phyloP scores from a whole-genome alignment of 176 grass and related monocot genomes.

The Oryza rufipogon region DNA sequence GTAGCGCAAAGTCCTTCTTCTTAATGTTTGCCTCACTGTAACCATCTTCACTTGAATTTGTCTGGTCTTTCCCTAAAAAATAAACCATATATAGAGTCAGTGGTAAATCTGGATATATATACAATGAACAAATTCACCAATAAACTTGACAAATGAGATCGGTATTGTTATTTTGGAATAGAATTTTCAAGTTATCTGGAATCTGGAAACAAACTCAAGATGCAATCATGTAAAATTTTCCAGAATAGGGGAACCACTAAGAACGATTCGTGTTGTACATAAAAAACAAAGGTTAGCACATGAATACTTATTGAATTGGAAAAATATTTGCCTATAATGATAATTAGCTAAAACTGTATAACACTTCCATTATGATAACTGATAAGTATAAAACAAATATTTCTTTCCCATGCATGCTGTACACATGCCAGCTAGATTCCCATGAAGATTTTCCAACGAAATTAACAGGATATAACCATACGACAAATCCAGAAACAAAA shows the following conservation, averaged over 20 bases:
- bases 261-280: neutral
- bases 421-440: neutral
- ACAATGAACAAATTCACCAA: neutral
- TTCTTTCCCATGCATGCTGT: neutral
- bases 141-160: slow-evolving; percentile 8
- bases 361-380: neutral
- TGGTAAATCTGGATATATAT: neutral
- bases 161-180: slow-evolving; percentile 1
- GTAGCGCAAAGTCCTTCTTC: slow-evolving; percentile 56
- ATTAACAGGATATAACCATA: neutral
- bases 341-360: neutral
- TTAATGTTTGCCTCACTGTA: slow-evolving; percentile 27
- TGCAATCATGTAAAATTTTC: neutral
- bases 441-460: neutral
- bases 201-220: neutral
- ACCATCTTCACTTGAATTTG: slow-evolving; percentile 37
- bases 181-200: neutral
- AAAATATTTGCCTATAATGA: neutral
- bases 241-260: neutral
- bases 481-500: no score
- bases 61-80: slow-evolving; percentile 32
- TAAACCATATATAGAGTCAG: neutral
- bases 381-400: neutral
- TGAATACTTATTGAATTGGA: neutral
- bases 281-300: slow-evolving; percentile 10